Evolutionary conservation across 1,139 yeast genomes (phyloP), one percentile per base, ranked within the genome.

Genomic region (Saccharomyces hybrid): DNA sequence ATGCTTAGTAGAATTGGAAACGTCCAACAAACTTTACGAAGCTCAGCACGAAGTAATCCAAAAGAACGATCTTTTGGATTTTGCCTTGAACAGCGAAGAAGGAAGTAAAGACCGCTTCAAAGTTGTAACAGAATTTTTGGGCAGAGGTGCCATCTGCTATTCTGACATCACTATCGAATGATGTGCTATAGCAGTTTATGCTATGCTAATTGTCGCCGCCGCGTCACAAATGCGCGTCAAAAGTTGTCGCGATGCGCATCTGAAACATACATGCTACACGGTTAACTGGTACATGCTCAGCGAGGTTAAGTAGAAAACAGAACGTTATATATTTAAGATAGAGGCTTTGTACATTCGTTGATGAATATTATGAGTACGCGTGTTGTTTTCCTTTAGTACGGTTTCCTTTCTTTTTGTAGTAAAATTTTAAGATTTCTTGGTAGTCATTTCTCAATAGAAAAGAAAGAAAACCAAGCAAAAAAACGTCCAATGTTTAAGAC

Each of bases 131-230:
- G 95, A 88, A 55, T 90, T 86, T 68, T 78, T 90, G 52, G 96
- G 97, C 2, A 80, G 88, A 57, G 99, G 99, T 1, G 91, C 88
- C 0, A 79, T 89, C 83, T 90, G 83, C 53, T 62, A 68, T 70
- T 55, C 53, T 38, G 44, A 47, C 61, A 50, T 38, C 44, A 38
- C 44, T 16, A 38, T 38, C 3, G 3, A 19, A 9, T 38, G 44
- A 38, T 38, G n/a, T 7, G 13, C 13, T 13, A 11, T 16, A 2
- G 25, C 14, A n/a, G 13, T 38, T 8, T 38, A 4, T 4, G 25
- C 25, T 23, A 23, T 4, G 5, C 1, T 23, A 23, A 38, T 9
- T 38, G n/a, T 9, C 44, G 44, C 26, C 44, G 44, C 14, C 44
- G 25, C 44, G 44, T 38, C 44, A 38, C 44, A 38, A 38, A 38